These are phyloP conservation scores for Rhizopus sp. DNA, from an alignment of 371 early-diverging fungal species.

Conservation along the genomic window DNA sequence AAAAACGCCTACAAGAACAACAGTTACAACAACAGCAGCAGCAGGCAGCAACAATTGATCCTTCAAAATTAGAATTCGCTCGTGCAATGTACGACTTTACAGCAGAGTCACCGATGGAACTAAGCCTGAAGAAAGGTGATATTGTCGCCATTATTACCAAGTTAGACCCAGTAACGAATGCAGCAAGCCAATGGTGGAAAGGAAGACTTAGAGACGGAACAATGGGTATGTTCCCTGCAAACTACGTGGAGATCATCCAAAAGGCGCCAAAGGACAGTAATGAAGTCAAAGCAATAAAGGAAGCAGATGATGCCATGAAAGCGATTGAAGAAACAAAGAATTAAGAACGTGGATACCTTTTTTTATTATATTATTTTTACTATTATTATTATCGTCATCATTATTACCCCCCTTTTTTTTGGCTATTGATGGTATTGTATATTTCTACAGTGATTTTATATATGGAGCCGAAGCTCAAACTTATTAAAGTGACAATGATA, in stretches of 20 bases:
- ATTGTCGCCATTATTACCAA: slow-evolving; percentile 82
- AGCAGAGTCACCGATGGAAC: slow-evolving; percentile 74
- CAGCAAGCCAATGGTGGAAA: slow-evolving; percentile 89
- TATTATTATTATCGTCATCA: no score
- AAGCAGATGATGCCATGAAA: no score
- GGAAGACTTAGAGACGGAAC: slow-evolving; percentile 81
- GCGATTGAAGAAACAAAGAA: no score
- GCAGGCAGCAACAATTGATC: slow-evolving; percentile 22
- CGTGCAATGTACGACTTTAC: slow-evolving; percentile 86
- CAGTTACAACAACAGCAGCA: slow-evolving; percentile 25
- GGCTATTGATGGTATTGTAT: no score
- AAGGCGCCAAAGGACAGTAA: slow-evolving; percentile 15
- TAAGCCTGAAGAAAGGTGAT: slow-evolving; percentile 83
- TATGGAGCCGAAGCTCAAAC: no score
- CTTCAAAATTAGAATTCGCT: slow-evolving; percentile 82
- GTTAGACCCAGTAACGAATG: slow-evolving; percentile 69
- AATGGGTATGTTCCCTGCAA: slow-evolving; percentile 90
- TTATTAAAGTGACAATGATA: no score
- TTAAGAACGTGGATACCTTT: no score
- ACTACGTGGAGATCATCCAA: slow-evolving; percentile 69
- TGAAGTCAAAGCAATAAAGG: neutral
- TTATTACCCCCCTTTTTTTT: no score
- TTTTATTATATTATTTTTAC: no score
- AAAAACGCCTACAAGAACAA: slow-evolving; percentile 1
- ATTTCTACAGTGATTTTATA: no score